Base-by-base conservation (phyloP, 768 basidiomycete species). In the Dacryopinax primogenitus region DNA sequence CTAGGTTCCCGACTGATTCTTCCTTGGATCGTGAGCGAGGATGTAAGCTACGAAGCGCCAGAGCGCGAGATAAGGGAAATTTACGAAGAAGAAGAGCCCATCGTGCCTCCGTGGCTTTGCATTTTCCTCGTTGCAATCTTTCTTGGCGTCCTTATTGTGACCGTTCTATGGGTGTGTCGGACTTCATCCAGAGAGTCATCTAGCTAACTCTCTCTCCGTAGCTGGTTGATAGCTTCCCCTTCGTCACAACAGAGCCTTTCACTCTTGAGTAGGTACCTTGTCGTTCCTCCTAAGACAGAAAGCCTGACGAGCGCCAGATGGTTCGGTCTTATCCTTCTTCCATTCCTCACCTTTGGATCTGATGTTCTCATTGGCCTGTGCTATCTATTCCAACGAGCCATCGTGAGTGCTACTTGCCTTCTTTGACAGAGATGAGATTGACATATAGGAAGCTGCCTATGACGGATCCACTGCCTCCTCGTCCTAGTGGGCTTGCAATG, bases 311-410 rank as follows among this genome's bases (percentile, higher is more conserved):
- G 7, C 41, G 21, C 21, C 51, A 86, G 85, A 70, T 88, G 84
- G 84, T 87, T 89, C 70, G 87, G 87, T 18, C 74, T 90, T 66
- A 77, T 88, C 51, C 77, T 90, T 9, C 79, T 90, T 1, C 88
- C 88, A 0, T 74, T 88, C 62, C 81, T 87, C 7, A 87, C 87
- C 1, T 90, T 86, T 74, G 82, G 84, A 2, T 86, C 84, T 1
- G 86, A 89, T 72, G 88, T 84, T 39, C 74, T 81, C 18, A 77
- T 88, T 33, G 82, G 86, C 0, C 73, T 83, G 30, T 76, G 80
- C 16, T 85, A 81, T 73, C 87, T 85, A 73, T 32, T 81, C 32
- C 80, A 79, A 21, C 23, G 51, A 6, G 30, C 51, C 9, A 30
- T 58, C 15, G 51, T 58, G 21, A 30, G 51, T 18, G 36, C 23